phyloP scores from a whole-genome alignment of 2,329 filamentous ascomycete species.

The Colletotrichum sp. region DNA sequence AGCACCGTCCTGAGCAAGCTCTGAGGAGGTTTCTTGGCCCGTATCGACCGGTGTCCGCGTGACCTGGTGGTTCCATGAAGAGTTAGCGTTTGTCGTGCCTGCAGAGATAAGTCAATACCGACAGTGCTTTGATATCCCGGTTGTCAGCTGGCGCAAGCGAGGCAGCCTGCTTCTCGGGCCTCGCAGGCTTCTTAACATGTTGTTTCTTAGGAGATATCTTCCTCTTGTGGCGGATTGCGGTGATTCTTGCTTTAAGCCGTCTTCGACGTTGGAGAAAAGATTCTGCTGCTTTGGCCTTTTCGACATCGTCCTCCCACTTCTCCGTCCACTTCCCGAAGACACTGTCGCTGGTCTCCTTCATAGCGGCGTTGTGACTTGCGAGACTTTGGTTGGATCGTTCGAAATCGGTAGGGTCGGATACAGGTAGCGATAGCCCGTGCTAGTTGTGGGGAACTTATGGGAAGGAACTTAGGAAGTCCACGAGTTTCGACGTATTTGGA shows the following conservation, averaged over 20 bases:
- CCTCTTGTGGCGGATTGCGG: not conserved
- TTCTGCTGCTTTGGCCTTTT: not conserved
- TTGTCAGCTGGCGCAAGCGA: not conserved
- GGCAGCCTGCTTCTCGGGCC: not conserved
- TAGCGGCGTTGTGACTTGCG: not conserved
- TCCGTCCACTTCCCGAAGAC: not conserved
- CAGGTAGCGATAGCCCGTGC: not conserved
- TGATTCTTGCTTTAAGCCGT: not conserved
- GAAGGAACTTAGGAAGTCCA: not conserved
- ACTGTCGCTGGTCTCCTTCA: not conserved
- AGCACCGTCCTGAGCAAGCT: not conserved
- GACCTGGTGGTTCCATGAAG: not conserved
- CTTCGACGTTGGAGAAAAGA: not conserved
- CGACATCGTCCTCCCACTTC: not conserved
- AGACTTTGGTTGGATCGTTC: not conserved
- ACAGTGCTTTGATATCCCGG: not conserved
- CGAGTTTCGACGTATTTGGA: not conserved
- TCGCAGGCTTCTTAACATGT: not conserved
- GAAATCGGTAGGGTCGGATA: not conserved
- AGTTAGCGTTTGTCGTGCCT: not conserved
- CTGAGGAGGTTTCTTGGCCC: not conserved
- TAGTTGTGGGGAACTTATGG: not conserved
- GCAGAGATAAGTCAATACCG: not conserved
- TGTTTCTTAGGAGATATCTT: not conserved
- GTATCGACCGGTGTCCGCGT: not conserved